Percentiles rank a stretch among this genome's conserved stretches.
phyloP scores from a whole-genome alignment of 352 stramenopile genomes.

The Phytophthora kernoviae region DNA sequence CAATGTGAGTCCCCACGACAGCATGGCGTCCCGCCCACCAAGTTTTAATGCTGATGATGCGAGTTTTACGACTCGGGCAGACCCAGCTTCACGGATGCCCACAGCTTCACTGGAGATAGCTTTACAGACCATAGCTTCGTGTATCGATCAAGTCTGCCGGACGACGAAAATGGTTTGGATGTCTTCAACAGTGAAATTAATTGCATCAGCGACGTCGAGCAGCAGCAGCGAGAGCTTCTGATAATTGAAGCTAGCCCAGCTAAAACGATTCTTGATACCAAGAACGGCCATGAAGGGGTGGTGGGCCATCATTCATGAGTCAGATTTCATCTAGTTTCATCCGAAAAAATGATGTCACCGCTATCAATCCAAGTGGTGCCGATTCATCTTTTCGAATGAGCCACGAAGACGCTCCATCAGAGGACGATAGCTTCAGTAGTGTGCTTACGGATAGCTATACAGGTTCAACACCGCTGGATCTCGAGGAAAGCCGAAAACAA shows the following conservation, averaged over 20 bases:
- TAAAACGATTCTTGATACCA: not conserved
- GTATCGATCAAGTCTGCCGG: conserved; percentile 24
- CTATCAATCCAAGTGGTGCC: conserved; percentile 6
- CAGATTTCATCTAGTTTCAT: conserved; percentile 23
- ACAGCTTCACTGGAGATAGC: conserved; percentile 28
- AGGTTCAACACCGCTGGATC: not conserved
- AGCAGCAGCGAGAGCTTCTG: not conserved
- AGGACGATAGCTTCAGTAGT: conserved; percentile 15
- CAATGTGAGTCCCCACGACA: conserved; percentile 7
- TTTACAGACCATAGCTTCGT: conserved; percentile 33
- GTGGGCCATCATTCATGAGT: conserved; percentile 16
- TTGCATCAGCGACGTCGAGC: conserved; percentile 15
- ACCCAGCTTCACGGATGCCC: conserved; percentile 31
- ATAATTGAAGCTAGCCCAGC: not conserved
- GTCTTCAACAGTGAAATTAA: not conserved
- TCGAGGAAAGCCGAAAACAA: conserved; percentile 2
- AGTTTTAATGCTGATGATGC: conserved; percentile 20
- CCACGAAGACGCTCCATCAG: conserved; percentile 1
- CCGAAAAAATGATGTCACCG: conserved; percentile 10
- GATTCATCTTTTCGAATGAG: conserved; percentile 25
- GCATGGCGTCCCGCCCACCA: conserved; percentile 21
- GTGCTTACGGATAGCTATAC: conserved; percentile 14
- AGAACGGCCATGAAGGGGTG: conserved; percentile 1
- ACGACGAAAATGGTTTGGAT: conserved; percentile 10
- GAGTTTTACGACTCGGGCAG: conserved; percentile 20